Base-by-base conservation (phyloP, 331 rosid species). In the Arachis monticola region DNA sequence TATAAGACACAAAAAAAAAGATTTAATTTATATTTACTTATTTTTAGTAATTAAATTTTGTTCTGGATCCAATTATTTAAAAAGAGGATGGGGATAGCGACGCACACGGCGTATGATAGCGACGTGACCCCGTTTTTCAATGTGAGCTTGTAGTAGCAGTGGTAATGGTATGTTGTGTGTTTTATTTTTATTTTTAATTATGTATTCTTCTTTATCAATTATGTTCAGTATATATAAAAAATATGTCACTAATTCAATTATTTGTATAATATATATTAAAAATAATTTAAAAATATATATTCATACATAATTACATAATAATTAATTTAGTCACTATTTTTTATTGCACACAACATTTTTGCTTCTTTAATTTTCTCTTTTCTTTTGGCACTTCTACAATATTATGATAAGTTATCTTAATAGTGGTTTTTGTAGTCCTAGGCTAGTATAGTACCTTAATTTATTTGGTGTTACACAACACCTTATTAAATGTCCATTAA, bases 21-120 rank as follows among this genome's bases (percentile, higher is more conserved):
- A 5, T 38, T 38, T 38, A 38, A 38, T 38, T 38, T 38, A 38
- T 38, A 38, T 38, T 38, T 38, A 22, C 45, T 8, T 64, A 76
- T 77, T 48, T 60, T 65, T 51, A 4, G 13, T 51, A 11, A 48
- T 9, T 48, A 9, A 38, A 38, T 48, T 48, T 3, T 10, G 5
- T 51, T 75, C 80, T 82, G 86, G 87, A 67, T 82, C 71, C 77
- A 87, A 86, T 88, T 90, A 90, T 89, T 83, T 86, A 81, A 83
- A 82, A 80, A 79, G 78, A 69, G 59, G 87, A 86, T 82, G 70
- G 85, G 65, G 97, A 86, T 66, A 58, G 87, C 67, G 88, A 82
- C 89, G 60, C 81, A 75, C 69, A 79, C 64, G 82, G 87, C 79
- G 88, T 80, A 90, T 82, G 88, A 88, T 83, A 76, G 93, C 77